Conservation (phyloP, 106 monocot genomes). For the Allium fistulosum region DNA sequence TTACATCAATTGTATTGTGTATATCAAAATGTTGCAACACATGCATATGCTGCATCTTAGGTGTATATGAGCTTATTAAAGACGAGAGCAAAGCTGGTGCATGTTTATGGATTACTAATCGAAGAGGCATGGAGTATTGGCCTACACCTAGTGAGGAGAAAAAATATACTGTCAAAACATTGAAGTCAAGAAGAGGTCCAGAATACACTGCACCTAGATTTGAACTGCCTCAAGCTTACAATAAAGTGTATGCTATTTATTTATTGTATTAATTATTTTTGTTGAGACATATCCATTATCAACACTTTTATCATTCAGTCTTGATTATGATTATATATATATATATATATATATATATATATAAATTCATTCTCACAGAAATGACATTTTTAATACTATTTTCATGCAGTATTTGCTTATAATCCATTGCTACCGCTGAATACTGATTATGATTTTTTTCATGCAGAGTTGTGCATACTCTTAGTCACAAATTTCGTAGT, state of each 20-base stretch:
- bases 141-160: constrained; percentile 61
- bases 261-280: neutral
- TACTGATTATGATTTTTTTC: neutral
- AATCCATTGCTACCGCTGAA: too few relatives aligned
- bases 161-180: constrained; percentile 40
- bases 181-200: constrained; percentile 31
- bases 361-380: too few relatives aligned
- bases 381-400: too few relatives aligned
- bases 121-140: constrained; percentile 90
- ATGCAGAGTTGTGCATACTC: constrained; percentile 73
- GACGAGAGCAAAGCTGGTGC: constrained; percentile 91
- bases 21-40: too few relatives aligned
- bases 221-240: constrained; percentile 40
- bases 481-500: constrained; percentile 68
- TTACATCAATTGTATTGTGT: too few relatives aligned
- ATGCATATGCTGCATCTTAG: constrained; percentile 16
- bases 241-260: constrained; percentile 60
- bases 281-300: too few relatives aligned
- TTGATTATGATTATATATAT: too few relatives aligned
- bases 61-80: constrained; percentile 75
- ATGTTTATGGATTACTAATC: constrained; percentile 83
- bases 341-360: too few relatives aligned
- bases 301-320: too few relatives aligned
- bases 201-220: constrained; percentile 30
- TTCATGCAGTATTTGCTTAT: too few relatives aligned